phyloP scores from a whole-genome alignment of 306 rosid genomes.

The Acmispon strigosus region DNA sequence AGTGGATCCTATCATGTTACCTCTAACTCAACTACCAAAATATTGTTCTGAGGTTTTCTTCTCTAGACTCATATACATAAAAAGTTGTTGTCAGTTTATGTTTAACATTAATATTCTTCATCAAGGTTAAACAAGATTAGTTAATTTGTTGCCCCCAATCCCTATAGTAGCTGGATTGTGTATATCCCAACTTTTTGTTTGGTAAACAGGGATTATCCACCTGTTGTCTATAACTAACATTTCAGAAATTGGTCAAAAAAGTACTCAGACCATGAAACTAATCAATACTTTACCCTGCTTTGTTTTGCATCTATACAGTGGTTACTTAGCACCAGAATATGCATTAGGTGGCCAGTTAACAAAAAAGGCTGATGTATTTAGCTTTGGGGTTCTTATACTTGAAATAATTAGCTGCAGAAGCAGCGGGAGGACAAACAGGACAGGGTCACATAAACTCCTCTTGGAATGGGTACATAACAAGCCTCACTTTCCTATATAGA shows the following conservation, averaged over 20 bases:
- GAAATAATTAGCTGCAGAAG: conserved; percentile 75
- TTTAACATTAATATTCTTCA: not conserved
- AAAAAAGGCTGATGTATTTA: conserved; percentile 79
- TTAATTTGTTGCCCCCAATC: not conserved
- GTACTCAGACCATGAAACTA: not conserved
- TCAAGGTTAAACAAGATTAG: not conserved
- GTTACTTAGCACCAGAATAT: conserved; percentile 97
- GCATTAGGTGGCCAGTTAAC: conserved; percentile 93
- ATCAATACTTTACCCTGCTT: conserved; percentile 5
- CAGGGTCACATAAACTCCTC: conserved; percentile 48
- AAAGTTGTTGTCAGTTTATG: no score
- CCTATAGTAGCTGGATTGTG: not conserved
- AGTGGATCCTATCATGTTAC: no score
- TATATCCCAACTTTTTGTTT: not conserved
- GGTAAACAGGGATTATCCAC: not conserved
- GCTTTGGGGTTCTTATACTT: conserved; percentile 86
- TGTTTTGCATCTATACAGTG: conserved; percentile 44
- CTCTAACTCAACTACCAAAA: no score
- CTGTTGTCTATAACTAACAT: not conserved
- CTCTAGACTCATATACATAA: no score
- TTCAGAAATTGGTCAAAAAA: not conserved
- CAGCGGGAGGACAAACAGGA: conserved; percentile 55
- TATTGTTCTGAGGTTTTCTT: no score
- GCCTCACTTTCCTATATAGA: not conserved
- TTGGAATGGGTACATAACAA: conserved; percentile 65